A percentile compares a stretch with the other conserved stretches of the same genome.
phyloP scores from a whole-genome alignment of 345 rosid species.

The Iberis pinnata region DNA sequence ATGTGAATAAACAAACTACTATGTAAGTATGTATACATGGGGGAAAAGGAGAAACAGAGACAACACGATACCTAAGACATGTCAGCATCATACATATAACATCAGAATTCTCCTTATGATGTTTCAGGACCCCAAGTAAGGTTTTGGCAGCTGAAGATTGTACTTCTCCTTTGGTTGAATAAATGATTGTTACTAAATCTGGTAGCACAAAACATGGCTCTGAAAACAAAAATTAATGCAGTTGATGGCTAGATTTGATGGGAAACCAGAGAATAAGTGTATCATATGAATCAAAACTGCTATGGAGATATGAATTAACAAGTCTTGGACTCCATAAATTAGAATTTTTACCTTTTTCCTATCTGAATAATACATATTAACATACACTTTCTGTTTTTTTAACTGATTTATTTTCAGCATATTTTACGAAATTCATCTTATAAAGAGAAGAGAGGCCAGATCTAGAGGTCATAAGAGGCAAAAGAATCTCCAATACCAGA shows the following conservation, averaged over 20 bases:
- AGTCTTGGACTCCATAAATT: not conserved
- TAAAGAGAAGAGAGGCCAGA: constrained; percentile 8
- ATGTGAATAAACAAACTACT: constrained; percentile 12
- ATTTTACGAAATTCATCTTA: constrained; percentile 5
- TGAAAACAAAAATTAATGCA: constrained; percentile 29
- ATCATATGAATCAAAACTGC: constrained; percentile 13
- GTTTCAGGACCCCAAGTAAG: constrained; percentile 51
- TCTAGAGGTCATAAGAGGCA: constrained; percentile 3
- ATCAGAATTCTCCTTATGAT: constrained; percentile 52
- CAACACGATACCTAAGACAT: constrained; percentile 56
- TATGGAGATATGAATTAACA: constrained; percentile 1
- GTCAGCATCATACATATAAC: constrained; percentile 66
- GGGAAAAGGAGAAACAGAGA: constrained; percentile 3
- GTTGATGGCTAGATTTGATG: constrained; percentile 9
- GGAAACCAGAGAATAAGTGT: not conserved
- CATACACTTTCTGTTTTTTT: not conserved
- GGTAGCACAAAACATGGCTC: constrained; percentile 67
- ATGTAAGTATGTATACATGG: constrained; percentile 4
- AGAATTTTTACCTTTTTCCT: not conserved
- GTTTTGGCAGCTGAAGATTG: constrained; percentile 43
- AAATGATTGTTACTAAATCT: constrained; percentile 44
- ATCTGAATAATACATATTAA: not conserved
- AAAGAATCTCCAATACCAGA: constrained; percentile 8
- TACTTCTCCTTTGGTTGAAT: constrained; percentile 43
- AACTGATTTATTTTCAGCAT: constrained; percentile 5